These are phyloP conservation scores for Cystobasidium tubakii DNA, from an alignment of 768 basidiomycete genomes.

Conservation along the genomic window DNA sequence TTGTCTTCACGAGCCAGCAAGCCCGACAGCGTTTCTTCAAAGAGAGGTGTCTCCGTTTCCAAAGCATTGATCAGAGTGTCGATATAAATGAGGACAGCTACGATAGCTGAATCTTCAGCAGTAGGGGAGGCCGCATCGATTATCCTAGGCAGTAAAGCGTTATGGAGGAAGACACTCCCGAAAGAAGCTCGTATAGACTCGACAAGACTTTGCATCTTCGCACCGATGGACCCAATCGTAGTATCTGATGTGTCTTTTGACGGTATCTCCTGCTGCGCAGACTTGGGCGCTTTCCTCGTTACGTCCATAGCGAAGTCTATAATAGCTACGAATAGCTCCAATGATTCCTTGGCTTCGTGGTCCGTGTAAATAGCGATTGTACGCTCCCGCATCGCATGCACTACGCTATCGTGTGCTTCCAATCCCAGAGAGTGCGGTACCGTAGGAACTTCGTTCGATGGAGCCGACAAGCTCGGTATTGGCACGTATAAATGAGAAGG, in stretches of 20 bases:
- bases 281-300: constrained; percentile 51
- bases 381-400: not conserved
- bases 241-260: not conserved
- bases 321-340: constrained; percentile 83
- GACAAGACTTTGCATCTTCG: constrained; percentile 58
- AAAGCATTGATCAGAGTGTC: constrained; percentile 78
- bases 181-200: constrained; percentile 57
- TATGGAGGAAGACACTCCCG: constrained; percentile 79
- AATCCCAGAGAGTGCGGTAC: not conserved
- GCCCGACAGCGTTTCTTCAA: constrained; percentile 67
- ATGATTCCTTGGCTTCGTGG: constrained; percentile 67
- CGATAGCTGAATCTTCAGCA: constrained; percentile 86
- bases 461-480: not conserved
- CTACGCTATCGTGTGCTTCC: not conserved
- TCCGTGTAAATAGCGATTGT: constrained; percentile 67
- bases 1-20: constrained; percentile 74
- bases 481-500: constrained; percentile 75
- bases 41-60: constrained; percentile 59
- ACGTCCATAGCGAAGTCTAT: constrained; percentile 89
- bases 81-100: constrained; percentile 82
- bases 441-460: not conserved
- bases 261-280: constrained; percentile 3
- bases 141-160: constrained; percentile 84
- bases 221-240: not conserved
- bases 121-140: constrained; percentile 60